Evolutionary conservation across 2,329 filamentous ascomycete species (phyloP).

Genomic region (Fusarium continuum): DNA sequence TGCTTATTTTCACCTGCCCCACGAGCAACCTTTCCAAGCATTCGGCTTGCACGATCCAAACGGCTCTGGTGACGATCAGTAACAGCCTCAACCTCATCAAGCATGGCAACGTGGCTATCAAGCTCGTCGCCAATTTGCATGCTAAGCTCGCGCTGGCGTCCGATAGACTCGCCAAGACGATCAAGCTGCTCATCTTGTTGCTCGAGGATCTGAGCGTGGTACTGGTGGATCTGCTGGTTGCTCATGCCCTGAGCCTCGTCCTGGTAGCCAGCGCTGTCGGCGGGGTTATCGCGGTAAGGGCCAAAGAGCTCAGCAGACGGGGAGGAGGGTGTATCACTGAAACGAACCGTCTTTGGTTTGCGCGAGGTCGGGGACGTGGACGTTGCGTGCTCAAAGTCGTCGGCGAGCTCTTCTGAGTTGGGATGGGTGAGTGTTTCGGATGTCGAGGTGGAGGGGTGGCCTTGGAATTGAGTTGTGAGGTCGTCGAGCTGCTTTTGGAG

Average conservation of each 20-base stretch:
- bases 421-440: conserved; percentile 64
- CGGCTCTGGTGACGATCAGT: conserved; percentile 83
- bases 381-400: conserved; percentile 72
- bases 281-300: conserved; percentile 76
- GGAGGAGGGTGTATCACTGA: conserved; percentile 71
- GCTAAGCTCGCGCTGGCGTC: conserved; percentile 88
- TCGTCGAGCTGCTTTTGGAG: conserved; percentile 80
- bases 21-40: conserved; percentile 75
- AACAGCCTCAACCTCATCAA: conserved; percentile 87
- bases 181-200: conserved; percentile 97
- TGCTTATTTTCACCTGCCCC: conserved; percentile 88
- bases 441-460: conserved; percentile 63
- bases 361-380: conserved; percentile 48
- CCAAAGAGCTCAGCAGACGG: conserved; percentile 57
- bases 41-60: conserved; percentile 77
- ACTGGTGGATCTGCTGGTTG: conserved; percentile 87
- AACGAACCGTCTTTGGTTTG: conserved; percentile 80
- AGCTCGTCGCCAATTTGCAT: conserved; percentile 98
- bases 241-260: conserved; percentile 69
- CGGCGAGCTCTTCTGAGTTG: conserved; percentile 69
- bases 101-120: conserved; percentile 85
- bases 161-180: conserved; percentile 82
- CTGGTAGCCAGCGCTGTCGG: conserved; percentile 63
- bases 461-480: conserved; percentile 82
- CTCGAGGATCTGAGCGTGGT: conserved; percentile 81